Base-by-base conservation (phyloP, 2,329 filamentous ascomycete genomes). In the Fusarium paranaense region DNA sequence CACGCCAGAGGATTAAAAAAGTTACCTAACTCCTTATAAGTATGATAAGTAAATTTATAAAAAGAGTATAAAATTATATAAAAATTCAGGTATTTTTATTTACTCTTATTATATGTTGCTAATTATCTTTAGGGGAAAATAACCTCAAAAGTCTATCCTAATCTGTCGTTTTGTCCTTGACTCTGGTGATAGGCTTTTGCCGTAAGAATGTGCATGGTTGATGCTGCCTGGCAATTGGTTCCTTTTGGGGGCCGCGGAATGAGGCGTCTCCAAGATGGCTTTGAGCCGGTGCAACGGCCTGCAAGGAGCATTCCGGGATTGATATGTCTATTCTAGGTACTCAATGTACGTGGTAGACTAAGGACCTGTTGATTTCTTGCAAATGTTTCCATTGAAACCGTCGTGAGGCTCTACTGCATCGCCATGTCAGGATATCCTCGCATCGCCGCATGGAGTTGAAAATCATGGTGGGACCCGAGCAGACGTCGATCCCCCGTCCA, bases 401-500 rank as follows among this genome's bases (percentile, higher is more conserved):
- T 18, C 5, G 16, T 50, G 45, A 50, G 45, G 45, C 45, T 50
- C 45, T 50, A 30, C 45, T 50, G 16, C 25, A 50, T 27, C 25
- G 10, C 45, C 45, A 50, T 50, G 25, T 50, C 16, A 30, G 45
- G 45, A 50, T 50, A 50, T 50, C 45, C 45, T 50, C 45, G 25
- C 45, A 50, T 30, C 9, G 22, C 16, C 16, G 45, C 25, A 50
- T 50, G 45, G 25, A 50, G 45, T 50, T 50, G 45, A 45, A 45
- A 47, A 22, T 42, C 42, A 56, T 47, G 47, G 72, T 74, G 64
- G 67, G 58, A 22, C 8, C 10, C 14, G 56, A 66, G 69, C 37
- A 64, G 57, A 56, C 50, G 67, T 62, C 73, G 73, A 75, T 75
- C 73, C 32, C 47, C 54, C 61, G 37, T 69, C 65, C 35, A 71